Evolutionary conservation across 1,139 yeast genomes (phyloP).

Genomic region (Blastobotrys aristatus): DNA sequence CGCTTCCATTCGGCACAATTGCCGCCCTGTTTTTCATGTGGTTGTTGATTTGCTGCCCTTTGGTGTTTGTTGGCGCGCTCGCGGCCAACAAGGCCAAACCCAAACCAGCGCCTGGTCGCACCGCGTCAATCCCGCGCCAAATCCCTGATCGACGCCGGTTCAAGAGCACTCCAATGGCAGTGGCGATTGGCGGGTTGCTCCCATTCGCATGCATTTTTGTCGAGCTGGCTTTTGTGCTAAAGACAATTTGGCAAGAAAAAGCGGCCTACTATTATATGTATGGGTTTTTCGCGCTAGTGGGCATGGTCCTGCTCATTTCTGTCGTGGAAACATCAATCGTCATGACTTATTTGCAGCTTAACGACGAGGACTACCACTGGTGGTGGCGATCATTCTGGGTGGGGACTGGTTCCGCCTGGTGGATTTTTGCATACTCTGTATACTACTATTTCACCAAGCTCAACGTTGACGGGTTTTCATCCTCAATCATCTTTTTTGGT

Average conservation of each 20-base stretch:
- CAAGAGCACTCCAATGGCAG: conserved; percentile 31
- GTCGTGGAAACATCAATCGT: conserved; percentile 72
- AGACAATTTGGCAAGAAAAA: conserved; percentile 75
- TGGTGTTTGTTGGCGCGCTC: conserved; percentile 67
- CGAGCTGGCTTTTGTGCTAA: conserved; percentile 68
- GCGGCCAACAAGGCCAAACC: conserved; percentile 39
- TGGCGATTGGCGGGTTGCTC: conserved; percentile 53
- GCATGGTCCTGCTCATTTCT: conserved; percentile 54
- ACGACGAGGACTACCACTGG: conserved; percentile 65
- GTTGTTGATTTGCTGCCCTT: conserved; percentile 63
- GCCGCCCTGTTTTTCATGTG: conserved; percentile 54
- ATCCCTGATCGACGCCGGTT: conserved; percentile 39
- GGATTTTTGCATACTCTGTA: conserved; percentile 61
- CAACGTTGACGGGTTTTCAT: conserved; percentile 51
- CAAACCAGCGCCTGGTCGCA: conserved; percentile 26
- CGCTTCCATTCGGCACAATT: conserved; percentile 71
- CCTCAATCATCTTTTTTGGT: conserved; percentile 61
- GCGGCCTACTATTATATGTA: conserved; percentile 75
- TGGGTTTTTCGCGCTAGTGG: conserved; percentile 66
- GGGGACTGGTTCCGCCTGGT: conserved; percentile 69
- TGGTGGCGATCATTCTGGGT: conserved; percentile 77
- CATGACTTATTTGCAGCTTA: conserved; percentile 59
- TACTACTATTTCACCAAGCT: conserved; percentile 50
- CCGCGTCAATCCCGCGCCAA: conserved; percentile 33
- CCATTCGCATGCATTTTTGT: conserved; percentile 82